These are phyloP conservation scores for Salinomyces thailandicus DNA, from an alignment of 2,329 filamentous ascomycete genomes.

Conservation along the genomic window DNA sequence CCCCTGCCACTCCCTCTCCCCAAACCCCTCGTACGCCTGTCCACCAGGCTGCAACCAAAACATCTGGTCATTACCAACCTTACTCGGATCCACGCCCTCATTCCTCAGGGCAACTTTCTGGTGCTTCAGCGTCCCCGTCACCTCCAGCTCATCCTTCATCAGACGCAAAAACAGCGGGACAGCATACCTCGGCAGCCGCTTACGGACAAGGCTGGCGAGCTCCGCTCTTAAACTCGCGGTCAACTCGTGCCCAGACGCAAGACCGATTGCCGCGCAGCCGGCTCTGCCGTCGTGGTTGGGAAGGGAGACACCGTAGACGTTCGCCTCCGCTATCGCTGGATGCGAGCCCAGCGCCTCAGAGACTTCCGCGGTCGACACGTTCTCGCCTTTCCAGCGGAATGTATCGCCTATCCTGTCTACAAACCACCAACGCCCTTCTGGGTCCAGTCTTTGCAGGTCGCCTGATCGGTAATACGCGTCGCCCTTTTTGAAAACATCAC, in stretches of 20 bases:
- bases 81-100: conserved; percentile 60
- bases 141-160: conserved; percentile 47
- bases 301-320: conserved; percentile 73
- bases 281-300: conserved; percentile 76
- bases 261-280: conserved; percentile 63
- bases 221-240: conserved; percentile 33
- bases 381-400: conserved; percentile 62
- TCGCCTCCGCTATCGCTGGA: conserved; percentile 60
- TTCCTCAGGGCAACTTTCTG: conserved; percentile 65
- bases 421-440: conserved; percentile 65
- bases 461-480: conserved; percentile 78
- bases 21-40: conserved; percentile 56
- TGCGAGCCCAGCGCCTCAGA: conserved; percentile 62
- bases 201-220: conserved; percentile 49
- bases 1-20: conserved; percentile 54
- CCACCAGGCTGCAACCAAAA: conserved; percentile 56
- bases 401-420: conserved; percentile 71
- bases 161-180: conserved; percentile 68
- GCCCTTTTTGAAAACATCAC: conserved; percentile 60
- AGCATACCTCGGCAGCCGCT: conserved; percentile 59
- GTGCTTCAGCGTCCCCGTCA: conserved; percentile 82
- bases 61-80: conserved; percentile 41
- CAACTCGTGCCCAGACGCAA: conserved; percentile 30
- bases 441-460: conserved; percentile 64
- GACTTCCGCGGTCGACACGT: conserved; percentile 50